phyloP scores from a whole-genome alignment of 2,329 filamentous ascomycete species.

The Colletotrichum lindemuthianum region DNA sequence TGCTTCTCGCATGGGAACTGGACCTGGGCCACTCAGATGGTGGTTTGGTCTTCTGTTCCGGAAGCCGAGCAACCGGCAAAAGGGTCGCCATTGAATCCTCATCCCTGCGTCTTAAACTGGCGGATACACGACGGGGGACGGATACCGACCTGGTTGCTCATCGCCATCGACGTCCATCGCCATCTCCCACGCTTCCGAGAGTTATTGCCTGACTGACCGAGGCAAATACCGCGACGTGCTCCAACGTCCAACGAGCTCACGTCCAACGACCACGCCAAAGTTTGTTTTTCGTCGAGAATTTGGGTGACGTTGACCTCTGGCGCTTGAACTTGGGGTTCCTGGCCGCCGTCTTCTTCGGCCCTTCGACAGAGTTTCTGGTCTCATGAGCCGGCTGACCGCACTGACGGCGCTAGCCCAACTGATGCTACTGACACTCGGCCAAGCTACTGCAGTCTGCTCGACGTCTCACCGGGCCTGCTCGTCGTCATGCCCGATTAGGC shows the following conservation, averaged over 20 bases:
- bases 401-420: conserved; percentile 13
- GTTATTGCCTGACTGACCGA: no score
- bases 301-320: no score
- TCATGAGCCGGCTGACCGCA: conserved; percentile 10
- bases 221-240: no score
- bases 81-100: conserved; percentile 5
- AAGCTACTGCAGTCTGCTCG: conserved; percentile 15
- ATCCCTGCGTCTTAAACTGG: conserved; percentile 10
- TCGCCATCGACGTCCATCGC: conserved; percentile 3
- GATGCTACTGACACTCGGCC: conserved; percentile 20
- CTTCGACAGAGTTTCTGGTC: conserved; percentile 27
- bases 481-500: conserved; percentile 15
- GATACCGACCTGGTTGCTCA: not conserved
- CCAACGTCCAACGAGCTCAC: no score
- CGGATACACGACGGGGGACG: conserved; percentile 1
- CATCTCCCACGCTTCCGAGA: conserved; percentile 15
- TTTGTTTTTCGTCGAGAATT: no score
- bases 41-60: conserved; percentile 18
- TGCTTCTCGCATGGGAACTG: conserved; percentile 27
- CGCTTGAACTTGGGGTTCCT: not conserved
- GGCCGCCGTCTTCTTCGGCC: conserved; percentile 8
- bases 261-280: no score
- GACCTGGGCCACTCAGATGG: not conserved
- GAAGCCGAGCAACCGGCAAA: conserved; percentile 4
- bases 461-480: conserved; percentile 12